Conservation (phyloP, 208 protist species). For the Trypanosoma rangeli region DNA sequence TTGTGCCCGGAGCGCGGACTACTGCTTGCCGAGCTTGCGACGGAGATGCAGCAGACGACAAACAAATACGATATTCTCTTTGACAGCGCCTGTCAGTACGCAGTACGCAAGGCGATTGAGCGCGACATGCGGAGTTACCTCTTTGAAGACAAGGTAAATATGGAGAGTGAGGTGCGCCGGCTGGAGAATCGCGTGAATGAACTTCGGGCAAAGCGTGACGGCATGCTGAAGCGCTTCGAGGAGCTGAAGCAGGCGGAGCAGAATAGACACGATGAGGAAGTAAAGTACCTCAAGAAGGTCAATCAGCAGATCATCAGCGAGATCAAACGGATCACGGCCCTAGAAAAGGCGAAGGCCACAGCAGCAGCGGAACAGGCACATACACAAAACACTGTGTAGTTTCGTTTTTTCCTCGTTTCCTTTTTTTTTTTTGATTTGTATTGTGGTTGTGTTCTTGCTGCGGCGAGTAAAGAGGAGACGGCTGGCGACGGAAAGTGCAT, state of each 20-base stretch:
- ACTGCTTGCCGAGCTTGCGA: constrained; percentile 63
- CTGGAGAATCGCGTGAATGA: constrained; percentile 87
- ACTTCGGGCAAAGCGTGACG: constrained; percentile 79
- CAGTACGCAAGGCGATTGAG: constrained; percentile 87
- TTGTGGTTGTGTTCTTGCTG: neutral
- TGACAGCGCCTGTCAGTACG: constrained; percentile 84
- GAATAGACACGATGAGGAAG: constrained; percentile 82
- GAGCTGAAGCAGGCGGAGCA: constrained; percentile 69
- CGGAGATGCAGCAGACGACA: constrained; percentile 66
- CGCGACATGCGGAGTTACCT: constrained; percentile 69
- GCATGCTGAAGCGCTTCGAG: constrained; percentile 78
- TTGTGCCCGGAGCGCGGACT: constrained; percentile 86
- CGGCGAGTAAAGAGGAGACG: too few species aligned
- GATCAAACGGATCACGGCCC: constrained; percentile 78
- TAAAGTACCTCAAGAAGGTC: constrained; percentile 84
- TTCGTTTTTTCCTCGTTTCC: neutral
- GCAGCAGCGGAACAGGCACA: neutral
- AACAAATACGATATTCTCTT: constrained; percentile 85
- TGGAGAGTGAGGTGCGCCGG: constrained; percentile 85
- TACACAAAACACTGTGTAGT: neutral
- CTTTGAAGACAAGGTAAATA: constrained; percentile 54
- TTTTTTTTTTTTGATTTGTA: neutral
- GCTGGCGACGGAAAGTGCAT: too few species aligned
- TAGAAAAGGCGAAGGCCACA: constrained; percentile 45
- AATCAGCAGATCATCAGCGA: constrained; percentile 88